Evolutionary conservation across 2,329 filamentous ascomycete genomes (phyloP), one percentile per base, ranked within the genome.

Genomic region (Sarocladiaceae sp.): DNA sequence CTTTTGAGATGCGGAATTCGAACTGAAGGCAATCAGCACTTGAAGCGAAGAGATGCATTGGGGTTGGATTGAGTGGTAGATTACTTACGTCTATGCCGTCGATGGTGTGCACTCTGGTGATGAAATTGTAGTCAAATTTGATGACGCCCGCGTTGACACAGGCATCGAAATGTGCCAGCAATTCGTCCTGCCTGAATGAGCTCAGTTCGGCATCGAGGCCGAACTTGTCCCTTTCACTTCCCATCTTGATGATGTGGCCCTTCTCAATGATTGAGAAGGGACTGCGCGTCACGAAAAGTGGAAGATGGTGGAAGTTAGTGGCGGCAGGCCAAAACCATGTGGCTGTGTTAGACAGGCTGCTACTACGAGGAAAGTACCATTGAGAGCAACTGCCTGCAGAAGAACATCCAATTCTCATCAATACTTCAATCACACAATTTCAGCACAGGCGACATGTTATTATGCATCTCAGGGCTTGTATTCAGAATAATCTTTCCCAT

Each of bases 1-100:
- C 54, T 18, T 31, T 23, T 15, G 53, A 55, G 33, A 58, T 58
- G 7, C 47, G 48, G 35, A 58, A 58, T 25, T 58, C 56, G 36
- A 58, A 52, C 56, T 58, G 17, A n/a, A n/a, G n/a, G n/a, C n/a
- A n/a, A n/a, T n/a, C n/a, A n/a, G n/a, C n/a, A n/a, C n/a, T n/a
- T n/a, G n/a, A n/a, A n/a, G n/a, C n/a, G n/a, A n/a, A n/a, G n/a
- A n/a, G n/a, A n/a, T n/a, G n/a, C n/a, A n/a, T n/a, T n/a, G n/a
- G n/a, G n/a, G n/a, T n/a, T n/a, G n/a, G n/a, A 10, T 33, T 10
- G 29, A 10, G 29, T 33, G 10, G 29, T 33, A 33, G 29, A 33
- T 10, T 33, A 17, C 37, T 5, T 22, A 52, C 33, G 5, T 46
- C 36, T 1, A 52, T 39, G 25, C 26, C 50, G 35, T 52, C 28